Evolutionary conservation across 2,329 filamentous ascomycete species (phyloP).

Genomic region (Lachnellula occidentalis): DNA sequence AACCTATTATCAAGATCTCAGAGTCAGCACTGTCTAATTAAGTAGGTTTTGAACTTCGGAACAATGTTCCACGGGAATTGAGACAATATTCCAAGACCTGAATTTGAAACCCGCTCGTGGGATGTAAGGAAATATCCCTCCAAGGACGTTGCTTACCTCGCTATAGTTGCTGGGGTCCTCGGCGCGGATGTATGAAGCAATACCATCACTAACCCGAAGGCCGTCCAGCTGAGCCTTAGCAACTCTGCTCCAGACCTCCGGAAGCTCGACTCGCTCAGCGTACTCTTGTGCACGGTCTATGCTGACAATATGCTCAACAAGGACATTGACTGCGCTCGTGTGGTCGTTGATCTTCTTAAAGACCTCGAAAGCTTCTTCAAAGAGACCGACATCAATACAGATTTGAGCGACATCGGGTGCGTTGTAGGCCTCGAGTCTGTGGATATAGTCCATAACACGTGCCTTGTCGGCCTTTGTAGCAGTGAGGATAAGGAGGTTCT

Average conservation of each 20-base stretch:
- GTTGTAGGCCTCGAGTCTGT: conserved; percentile 82
- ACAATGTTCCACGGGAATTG: too few relatives aligned
- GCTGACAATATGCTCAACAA: conserved; percentile 94
- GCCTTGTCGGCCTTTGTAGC: conserved; percentile 95
- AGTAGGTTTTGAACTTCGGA: too few relatives aligned
- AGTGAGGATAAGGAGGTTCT: conserved; percentile 94
- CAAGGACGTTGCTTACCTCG: conserved; percentile 41
- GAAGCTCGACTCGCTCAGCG: conserved; percentile 86
- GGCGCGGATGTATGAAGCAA: conserved; percentile 96
- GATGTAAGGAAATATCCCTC: too few relatives aligned
- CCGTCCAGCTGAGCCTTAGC: conserved; percentile 97
- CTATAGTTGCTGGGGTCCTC: conserved; percentile 87
- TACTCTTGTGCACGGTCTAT: conserved; percentile 96
- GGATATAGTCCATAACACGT: conserved; percentile 93
- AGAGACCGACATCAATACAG: conserved; percentile 90
- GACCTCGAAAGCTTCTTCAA: conserved; percentile 96
- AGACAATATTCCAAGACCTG: too few relatives aligned
- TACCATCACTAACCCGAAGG: conserved; percentile 83
- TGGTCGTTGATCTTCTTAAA: conserved; percentile 97
- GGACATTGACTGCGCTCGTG: conserved; percentile 77
- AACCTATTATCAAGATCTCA: conserved; percentile 40
- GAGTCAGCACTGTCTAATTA: too few relatives aligned
- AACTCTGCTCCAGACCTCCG: conserved; percentile 97
- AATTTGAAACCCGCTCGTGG: too few relatives aligned
- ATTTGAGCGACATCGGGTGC: conserved; percentile 88